A percentile compares a stretch with the other conserved stretches of the same genome.
Conservation (phyloP, 169 alveolate genomes). For the Cryptosporidium bovis region DNA sequence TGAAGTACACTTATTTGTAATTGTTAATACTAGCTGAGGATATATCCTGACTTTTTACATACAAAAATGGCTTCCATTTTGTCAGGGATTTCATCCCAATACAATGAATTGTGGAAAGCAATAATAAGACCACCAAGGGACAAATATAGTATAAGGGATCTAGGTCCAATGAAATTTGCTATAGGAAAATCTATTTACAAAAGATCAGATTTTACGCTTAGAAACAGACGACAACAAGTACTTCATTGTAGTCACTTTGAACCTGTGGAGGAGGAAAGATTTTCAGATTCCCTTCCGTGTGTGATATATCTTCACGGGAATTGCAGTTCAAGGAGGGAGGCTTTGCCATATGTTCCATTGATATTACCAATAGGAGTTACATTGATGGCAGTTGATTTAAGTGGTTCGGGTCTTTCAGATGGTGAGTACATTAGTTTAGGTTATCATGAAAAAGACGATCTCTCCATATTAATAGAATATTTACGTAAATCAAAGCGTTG, state of each 20-base stretch:
- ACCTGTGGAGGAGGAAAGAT: constrained; percentile 84
- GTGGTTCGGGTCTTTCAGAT: constrained; percentile 88
- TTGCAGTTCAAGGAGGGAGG: constrained; percentile 90
- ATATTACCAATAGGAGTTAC: constrained; percentile 88
- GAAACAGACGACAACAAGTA: constrained; percentile 81
- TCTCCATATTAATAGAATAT: constrained; percentile 85
- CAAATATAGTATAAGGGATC: constrained; percentile 78
- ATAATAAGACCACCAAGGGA: constrained; percentile 90
- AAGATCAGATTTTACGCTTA: constrained; percentile 86
- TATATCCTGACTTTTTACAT: too few relatives aligned
- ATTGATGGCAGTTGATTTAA: constrained; percentile 90
- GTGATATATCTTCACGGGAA: constrained; percentile 93
- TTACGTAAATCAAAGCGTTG: constrained; percentile 84
- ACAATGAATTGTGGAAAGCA: constrained; percentile 86
- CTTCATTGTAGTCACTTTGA: constrained; percentile 91
- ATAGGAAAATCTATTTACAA: constrained; percentile 79
- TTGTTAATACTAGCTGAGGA: too few relatives aligned
- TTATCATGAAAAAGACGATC: constrained; percentile 90
- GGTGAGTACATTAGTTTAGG: constrained; percentile 89
- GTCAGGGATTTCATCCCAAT: constrained; percentile 67
- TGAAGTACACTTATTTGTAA: too few relatives aligned
- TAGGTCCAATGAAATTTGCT: constrained; percentile 84
- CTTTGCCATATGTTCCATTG: constrained; percentile 84
- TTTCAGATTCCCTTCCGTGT: constrained; percentile 87
- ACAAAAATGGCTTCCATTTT: constrained; percentile 50